Evolutionary conservation across 305 asterid species (phyloP).

Genomic region (Fraxinus nigra): DNA sequence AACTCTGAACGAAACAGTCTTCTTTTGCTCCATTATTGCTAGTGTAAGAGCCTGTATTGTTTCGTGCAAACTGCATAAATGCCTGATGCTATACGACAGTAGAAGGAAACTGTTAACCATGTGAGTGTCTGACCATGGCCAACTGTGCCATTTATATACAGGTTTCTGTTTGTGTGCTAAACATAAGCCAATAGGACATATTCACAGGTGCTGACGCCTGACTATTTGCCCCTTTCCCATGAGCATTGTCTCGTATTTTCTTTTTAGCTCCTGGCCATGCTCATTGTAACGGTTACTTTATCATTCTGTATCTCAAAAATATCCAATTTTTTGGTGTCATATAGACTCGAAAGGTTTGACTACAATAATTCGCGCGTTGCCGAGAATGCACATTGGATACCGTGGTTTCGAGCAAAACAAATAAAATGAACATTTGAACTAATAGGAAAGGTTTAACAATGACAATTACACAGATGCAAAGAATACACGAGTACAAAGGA

Average conservation of each 20-base stretch:
- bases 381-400: background rate
- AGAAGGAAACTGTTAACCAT: slow-evolving; percentile 24
- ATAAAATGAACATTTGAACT: background rate
- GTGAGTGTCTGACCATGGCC: background rate
- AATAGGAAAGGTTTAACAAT: background rate
- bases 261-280: slow-evolving; percentile 19
- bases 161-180: slow-evolving; percentile 14
- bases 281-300: slow-evolving; percentile 49
- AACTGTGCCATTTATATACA: slow-evolving; percentile 22
- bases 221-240: slow-evolving; percentile 24
- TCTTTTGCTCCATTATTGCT: background rate
- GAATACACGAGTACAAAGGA: slow-evolving; percentile 32
- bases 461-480: slow-evolving; percentile 26
- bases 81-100: slow-evolving; percentile 15
- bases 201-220: slow-evolving; percentile 5
- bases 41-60: background rate
- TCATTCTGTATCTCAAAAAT: background rate
- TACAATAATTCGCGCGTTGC: background rate
- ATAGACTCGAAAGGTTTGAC: background rate
- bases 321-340: background rate
- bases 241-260: slow-evolving; percentile 24
- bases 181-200: slow-evolving; percentile 7
- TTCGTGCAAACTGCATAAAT: slow-evolving; percentile 20
- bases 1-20: background rate
- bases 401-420: background rate